A percentile compares a stretch with the other conserved stretches of the same genome.
Conservation (phyloP, 192 early-diverging fungal species). For the Gamsiella multidivaricata region DNA sequence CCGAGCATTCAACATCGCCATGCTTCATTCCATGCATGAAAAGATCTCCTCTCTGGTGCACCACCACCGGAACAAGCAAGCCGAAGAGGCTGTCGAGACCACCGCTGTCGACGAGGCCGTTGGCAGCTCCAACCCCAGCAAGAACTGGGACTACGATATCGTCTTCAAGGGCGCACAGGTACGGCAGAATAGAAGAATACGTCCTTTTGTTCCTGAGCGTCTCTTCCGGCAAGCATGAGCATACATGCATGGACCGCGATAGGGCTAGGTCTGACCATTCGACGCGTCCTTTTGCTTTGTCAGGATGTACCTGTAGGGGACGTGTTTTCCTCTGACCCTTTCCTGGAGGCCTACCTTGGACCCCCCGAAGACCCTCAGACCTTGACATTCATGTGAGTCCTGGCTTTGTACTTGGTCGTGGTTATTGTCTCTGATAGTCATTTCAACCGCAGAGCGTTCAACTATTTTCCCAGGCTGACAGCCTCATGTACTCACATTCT, state of each 20-base stretch:
- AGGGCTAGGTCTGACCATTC: no score
- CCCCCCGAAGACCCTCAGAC: constrained; percentile 14
- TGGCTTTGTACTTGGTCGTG: no score
- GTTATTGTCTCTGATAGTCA: no score
- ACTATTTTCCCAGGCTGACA: no score
- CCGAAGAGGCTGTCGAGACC: not conserved
- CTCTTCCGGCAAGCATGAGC: no score
- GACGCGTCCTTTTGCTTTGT: not conserved
- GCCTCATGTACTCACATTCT: no score
- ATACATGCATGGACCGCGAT: no score
- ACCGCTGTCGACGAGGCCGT: not conserved
- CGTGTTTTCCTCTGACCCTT: constrained; percentile 35
- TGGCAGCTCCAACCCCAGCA: constrained; percentile 5
- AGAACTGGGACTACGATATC: constrained; percentile 43
- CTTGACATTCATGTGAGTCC: constrained; percentile 27
- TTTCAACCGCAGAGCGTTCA: no score
- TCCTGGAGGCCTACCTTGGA: constrained; percentile 37
- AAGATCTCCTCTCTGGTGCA: constrained; percentile 29
- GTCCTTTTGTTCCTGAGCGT: not conserved
- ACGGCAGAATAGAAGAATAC: not conserved
- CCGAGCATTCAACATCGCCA: not conserved
- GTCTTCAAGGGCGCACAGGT: constrained; percentile 43
- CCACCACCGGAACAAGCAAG: constrained; percentile 8
- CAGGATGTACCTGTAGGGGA: constrained; percentile 43
- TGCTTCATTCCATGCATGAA: constrained; percentile 31